phyloP scores from a whole-genome alignment of 2,329 filamentous ascomycete genomes.

The Pseudogymnoascus sp. region DNA sequence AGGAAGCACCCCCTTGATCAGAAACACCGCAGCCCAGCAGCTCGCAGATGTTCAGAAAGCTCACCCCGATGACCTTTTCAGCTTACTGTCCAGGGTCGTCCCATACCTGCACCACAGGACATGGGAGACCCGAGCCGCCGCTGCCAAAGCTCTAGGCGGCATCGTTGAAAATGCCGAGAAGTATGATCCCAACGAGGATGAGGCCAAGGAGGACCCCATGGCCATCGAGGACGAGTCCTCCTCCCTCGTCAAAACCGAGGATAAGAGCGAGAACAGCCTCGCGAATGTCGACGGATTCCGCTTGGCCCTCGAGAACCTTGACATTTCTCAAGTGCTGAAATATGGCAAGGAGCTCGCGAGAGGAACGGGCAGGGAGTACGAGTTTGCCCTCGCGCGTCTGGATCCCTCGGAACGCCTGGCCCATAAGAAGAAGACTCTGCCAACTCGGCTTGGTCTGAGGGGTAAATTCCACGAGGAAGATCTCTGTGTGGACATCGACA shows the following conservation, averaged over 20 bases:
- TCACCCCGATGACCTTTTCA: constrained; percentile 95
- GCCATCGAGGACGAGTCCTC: constrained; percentile 26
- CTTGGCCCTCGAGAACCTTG: constrained; percentile 64
- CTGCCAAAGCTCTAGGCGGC: constrained; percentile 87
- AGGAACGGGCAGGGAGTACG: constrained; percentile 71
- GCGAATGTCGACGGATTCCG: constrained; percentile 47
- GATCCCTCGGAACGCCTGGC: constrained; percentile 73
- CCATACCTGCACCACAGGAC: constrained; percentile 91
- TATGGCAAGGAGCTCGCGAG: constrained; percentile 78
- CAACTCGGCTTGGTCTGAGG: constrained; percentile 70
- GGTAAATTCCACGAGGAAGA: constrained; percentile 82
- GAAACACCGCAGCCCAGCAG: constrained; percentile 94
- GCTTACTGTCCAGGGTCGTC: constrained; percentile 86
- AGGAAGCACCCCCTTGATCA: constrained; percentile 89
- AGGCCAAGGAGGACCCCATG: constrained; percentile 44
- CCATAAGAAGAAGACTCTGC: constrained; percentile 83
- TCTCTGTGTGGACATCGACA: constrained; percentile 59
- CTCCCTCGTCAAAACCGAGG: constrained; percentile 46
- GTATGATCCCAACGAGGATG: constrained; percentile 80
- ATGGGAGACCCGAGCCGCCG: constrained; percentile 92
- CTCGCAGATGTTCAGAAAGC: constrained; percentile 96
- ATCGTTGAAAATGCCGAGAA: constrained; percentile 82
- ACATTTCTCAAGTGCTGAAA: constrained; percentile 71
- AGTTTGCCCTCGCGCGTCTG: constrained; percentile 73
- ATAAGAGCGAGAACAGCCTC: constrained; percentile 36